These are phyloP conservation scores for Chrysochromulina parva DNA, from an alignment of 78 protist species.

Conservation along the genomic window DNA sequence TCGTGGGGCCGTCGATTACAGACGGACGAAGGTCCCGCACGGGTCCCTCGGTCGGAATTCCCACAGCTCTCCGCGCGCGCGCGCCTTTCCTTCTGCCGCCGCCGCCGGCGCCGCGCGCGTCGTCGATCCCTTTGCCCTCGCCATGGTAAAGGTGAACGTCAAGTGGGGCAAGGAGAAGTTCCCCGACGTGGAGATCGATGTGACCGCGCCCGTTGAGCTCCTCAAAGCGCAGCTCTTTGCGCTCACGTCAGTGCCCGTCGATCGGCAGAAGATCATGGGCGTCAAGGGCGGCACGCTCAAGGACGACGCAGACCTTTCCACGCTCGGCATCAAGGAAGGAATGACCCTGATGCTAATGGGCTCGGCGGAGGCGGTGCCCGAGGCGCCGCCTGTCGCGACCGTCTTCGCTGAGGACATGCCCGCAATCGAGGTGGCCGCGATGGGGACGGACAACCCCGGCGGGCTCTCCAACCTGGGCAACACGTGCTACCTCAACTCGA, in stretches of 20 bases:
- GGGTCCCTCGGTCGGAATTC: no score
- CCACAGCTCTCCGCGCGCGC: no score
- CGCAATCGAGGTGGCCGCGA: background rate
- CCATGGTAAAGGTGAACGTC: constrained; percentile 20
- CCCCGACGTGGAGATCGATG: constrained; percentile 61
- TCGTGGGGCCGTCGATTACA: no score
- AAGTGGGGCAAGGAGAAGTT: constrained; percentile 81
- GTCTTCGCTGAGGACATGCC: constrained; percentile 44
- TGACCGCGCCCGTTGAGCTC: constrained; percentile 30
- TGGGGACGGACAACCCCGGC: background rate
- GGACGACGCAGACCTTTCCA: constrained; percentile 68
- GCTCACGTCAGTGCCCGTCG: constrained; percentile 80
- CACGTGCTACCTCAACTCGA: constrained; percentile 35
- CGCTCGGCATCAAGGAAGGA: constrained; percentile 42
- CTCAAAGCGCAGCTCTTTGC: constrained; percentile 72
- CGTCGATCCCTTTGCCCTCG: no score
- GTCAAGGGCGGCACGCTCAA: constrained; percentile 6
- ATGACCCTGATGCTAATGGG: constrained; percentile 42
- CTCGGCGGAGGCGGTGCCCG: constrained; percentile 49
- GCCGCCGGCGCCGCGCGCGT: no score
- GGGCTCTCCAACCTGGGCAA: constrained; percentile 16
- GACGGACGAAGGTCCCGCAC: no score
- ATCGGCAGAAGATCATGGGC: constrained; percentile 77
- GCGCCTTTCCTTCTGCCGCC: no score
- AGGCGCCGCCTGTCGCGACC: background rate